These are phyloP conservation scores for Angophora floribunda DNA, from an alignment of 345 rosid genomes.

Conservation along the genomic window DNA sequence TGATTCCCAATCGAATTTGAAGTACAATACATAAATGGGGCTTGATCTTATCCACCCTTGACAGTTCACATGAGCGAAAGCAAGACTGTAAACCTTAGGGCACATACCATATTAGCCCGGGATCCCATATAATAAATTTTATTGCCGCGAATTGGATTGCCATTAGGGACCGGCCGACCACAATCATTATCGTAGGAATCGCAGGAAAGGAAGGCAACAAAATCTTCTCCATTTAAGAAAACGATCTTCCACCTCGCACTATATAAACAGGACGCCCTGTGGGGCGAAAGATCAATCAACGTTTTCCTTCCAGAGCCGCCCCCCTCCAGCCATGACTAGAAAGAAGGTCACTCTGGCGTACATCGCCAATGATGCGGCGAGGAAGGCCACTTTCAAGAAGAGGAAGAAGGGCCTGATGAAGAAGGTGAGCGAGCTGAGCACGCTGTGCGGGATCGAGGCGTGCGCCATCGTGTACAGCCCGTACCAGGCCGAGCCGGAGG, in stretches of 20 bases:
- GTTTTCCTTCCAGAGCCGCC: background rate
- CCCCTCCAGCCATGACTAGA: constrained; percentile 2
- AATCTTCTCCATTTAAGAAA: background rate
- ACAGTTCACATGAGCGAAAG: background rate
- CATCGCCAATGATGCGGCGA: constrained; percentile 1
- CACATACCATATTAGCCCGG: background rate
- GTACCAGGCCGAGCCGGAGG: constrained; percentile 19
- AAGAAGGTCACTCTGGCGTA: constrained; percentile 5
- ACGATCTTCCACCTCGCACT: background rate
- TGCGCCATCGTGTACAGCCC: constrained; percentile 8
- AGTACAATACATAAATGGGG: background rate
- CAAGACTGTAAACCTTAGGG: background rate
- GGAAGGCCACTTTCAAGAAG: constrained; percentile 16
- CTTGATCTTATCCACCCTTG: background rate
- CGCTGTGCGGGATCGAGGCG: constrained; percentile 9
- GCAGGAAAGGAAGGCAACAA: background rate
- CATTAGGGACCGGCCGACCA: background rate
- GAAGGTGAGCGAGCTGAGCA: constrained; percentile 13
- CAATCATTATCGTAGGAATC: background rate
- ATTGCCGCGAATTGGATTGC: background rate
- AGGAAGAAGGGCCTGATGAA: constrained; percentile 13
- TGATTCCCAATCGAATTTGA: background rate
- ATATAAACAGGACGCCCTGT: background rate
- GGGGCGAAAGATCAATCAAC: background rate
- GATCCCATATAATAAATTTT: background rate